Base-by-base conservation (phyloP, 805 yeast genomes). In the Kodamaea laetipori region DNA sequence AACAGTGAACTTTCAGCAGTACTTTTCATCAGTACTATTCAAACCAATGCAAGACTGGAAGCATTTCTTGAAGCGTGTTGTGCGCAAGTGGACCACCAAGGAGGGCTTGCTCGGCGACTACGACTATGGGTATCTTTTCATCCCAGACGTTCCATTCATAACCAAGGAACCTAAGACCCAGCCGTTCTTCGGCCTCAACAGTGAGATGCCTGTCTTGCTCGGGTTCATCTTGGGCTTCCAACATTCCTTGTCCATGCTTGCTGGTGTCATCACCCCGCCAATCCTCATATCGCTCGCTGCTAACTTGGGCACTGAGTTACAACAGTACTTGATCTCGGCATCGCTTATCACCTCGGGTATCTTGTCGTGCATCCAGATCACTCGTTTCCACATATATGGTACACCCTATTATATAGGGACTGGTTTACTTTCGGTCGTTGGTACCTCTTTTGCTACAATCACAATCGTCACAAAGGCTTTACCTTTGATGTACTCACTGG, bases 61-160 rank as follows among this genome's bases (percentile, higher is more conserved):
- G 44, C 23, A 48, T 3, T 43, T 43, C 10, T 50, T 51, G 19
- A 53, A 47, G 34, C 54, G 69, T 25, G 38, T 59, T 10, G 38
- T 59, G 35, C 66, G 58, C 47, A 80, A 80, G 57, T 66, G 80
- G 67, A 80, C 92, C 49, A 86, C 96, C 26, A 77, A 72, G 45
- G 89, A 87, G 13, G 96, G 97, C 5, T 56, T 87, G 30, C 54
- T 90, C n/a, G 97, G 97, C 27, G 92, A 86, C 57, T 87, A 88
- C 57, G 89, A 90, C 69, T 90, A 90, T 55, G 78, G 73, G 15
- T 82, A 81, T 52, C 74, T 90, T 26, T 89, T 90, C 74, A 78
- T 84, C 1, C 97, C 97, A 6, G 76, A 78, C 17, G 55, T 90
- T 43, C 96, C 97, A 1, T 89, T 86, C 66, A 41, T 60, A 51